Base-by-base conservation (phyloP, 2,329 filamentous ascomycete genomes). In the Talaromyces sp. region DNA sequence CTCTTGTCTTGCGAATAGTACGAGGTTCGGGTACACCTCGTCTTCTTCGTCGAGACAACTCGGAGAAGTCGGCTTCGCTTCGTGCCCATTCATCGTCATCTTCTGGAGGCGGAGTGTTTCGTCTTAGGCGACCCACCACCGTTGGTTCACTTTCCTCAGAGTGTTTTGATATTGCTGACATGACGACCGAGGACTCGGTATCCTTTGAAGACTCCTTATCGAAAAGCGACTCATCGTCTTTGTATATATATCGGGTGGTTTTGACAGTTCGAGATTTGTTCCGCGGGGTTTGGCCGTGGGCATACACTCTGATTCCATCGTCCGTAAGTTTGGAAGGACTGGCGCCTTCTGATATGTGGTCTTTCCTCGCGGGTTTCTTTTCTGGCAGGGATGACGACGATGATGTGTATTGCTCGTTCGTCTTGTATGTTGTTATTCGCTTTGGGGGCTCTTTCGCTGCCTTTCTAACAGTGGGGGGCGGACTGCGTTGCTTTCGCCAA, bases 401-500 rank as follows among this genome's bases (percentile, higher is more conserved):
- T 13, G 70, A 62, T 19, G 56, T 65, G 6, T 67, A n/a, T 52
- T 62, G 59, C 46, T 73, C 67, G 61, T 76, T 73, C 7, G 67
- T 70, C 50, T 73, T 74, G 63, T 76, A 73, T 56, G 74, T 65
- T 29, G 71, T 77, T 13, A 80, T 75, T 58, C 79, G 74, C 65
- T 79, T 81, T 24, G 70, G 73, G 14, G 67, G 67, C 70, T 74
- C 57, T 71, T 80, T 78, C 6, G 75, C 70, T 46, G 74, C 61
- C 32, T 62, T 59, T 32, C 51, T 55, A 41, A 70, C 72, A 19
- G 70, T 67, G 62, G 75, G 78, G 0, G 80, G 73, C 9, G 81
- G 75, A 60, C 73, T 81, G 61, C 79, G 81, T 62, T 81, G 82
- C 62, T 80, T 82, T 63, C 82, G 84, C 73, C 93, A 98, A 76